phyloP scores from a whole-genome alignment of 2,329 filamentous ascomycete genomes.

The Chrysoporthe deuterocubensis region DNA sequence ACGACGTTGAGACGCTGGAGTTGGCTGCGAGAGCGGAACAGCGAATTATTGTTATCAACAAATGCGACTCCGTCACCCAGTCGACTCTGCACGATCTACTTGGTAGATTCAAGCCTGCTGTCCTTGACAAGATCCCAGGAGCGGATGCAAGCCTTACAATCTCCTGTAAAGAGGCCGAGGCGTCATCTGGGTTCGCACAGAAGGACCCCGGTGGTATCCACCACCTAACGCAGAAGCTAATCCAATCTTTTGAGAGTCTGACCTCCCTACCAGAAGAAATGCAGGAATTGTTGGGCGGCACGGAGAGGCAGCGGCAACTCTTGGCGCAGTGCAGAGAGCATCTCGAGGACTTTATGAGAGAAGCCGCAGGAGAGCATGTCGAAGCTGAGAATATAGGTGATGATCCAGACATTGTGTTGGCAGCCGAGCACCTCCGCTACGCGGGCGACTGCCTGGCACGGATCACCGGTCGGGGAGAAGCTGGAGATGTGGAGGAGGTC shows the following conservation, averaged over 20 bases:
- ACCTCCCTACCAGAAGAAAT: slow-evolving; percentile 72
- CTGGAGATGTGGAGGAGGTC: slow-evolving; percentile 92
- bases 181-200: slow-evolving; percentile 27
- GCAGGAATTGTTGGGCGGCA: slow-evolving; percentile 87
- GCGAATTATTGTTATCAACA: slow-evolving; percentile 64
- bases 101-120: slow-evolving; percentile 41
- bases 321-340: slow-evolving; percentile 73
- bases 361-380: slow-evolving; percentile 50
- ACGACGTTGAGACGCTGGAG: slow-evolving; percentile 59
- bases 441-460: slow-evolving; percentile 80
- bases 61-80: slow-evolving; percentile 55
- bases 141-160: slow-evolving; percentile 57
- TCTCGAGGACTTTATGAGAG: slow-evolving; percentile 72
- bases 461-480: slow-evolving; percentile 85
- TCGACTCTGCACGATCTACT: slow-evolving; percentile 45
- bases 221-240: slow-evolving; percentile 67
- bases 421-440: slow-evolving; percentile 83
- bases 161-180: slow-evolving; percentile 70
- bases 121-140: slow-evolving; percentile 45
- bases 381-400: slow-evolving; percentile 36
- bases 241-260: slow-evolving; percentile 70
- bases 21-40: slow-evolving; percentile 55
- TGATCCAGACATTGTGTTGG: slow-evolving; percentile 83
- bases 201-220: slow-evolving; percentile 69
- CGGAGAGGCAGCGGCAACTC: slow-evolving; percentile 83